Percentiles rank a stretch among this genome's conserved stretches.
phyloP scores from a whole-genome alignment of 1,284 basidiomycete species.

The Tremellales sp. region DNA sequence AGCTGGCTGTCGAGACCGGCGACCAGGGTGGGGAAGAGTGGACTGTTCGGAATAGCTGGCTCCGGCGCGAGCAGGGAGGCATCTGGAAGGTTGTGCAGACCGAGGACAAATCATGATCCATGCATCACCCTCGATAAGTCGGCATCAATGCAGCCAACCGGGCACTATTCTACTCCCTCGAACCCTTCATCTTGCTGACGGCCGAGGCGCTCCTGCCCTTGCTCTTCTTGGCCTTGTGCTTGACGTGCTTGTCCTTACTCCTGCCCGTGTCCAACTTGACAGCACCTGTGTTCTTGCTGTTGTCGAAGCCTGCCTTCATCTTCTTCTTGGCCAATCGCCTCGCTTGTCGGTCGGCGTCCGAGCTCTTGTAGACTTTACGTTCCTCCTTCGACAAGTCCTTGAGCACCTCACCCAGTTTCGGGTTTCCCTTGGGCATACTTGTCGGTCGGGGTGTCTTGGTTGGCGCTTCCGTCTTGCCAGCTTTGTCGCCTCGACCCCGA shows the following conservation, averaged over 20 bases:
- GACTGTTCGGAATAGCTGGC: slow-evolving; percentile 12
- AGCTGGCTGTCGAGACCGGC: slow-evolving; percentile 25
- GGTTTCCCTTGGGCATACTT: slow-evolving; percentile 74
- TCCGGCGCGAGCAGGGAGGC: slow-evolving; percentile 9
- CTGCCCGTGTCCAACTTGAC: slow-evolving; percentile 35
- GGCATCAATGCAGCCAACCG: too few relatives aligned
- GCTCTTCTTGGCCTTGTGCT: slow-evolving; percentile 26
- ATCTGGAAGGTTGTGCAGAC: slow-evolving; percentile 5
- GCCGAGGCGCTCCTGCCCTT: slow-evolving; percentile 41
- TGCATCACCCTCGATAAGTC: too few relatives aligned
- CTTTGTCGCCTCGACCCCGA: slow-evolving; percentile 12
- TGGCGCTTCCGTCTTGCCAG: slow-evolving; percentile 2
- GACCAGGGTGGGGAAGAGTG: slow-evolving; percentile 14
- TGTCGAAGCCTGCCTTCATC: slow-evolving; percentile 50
- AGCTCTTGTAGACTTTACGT: slow-evolving; percentile 72
- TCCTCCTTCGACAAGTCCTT: slow-evolving; percentile 75
- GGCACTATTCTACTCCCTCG: slow-evolving; percentile 42
- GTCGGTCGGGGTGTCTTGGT: slow-evolving; percentile 8
- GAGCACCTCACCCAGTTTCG: slow-evolving; percentile 69
- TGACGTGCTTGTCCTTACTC: slow-evolving; percentile 24
- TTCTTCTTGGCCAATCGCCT: slow-evolving; percentile 85
- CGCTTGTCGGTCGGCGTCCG: slow-evolving; percentile 71
- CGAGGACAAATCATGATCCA: background rate
- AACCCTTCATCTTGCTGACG: slow-evolving; percentile 47
- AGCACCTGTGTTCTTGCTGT: slow-evolving; percentile 61